Evolutionary conservation across 495 filamentous ascomycete species (phyloP), one percentile per base, ranked within the genome.

Genomic region (Ascobolus immersus): DNA sequence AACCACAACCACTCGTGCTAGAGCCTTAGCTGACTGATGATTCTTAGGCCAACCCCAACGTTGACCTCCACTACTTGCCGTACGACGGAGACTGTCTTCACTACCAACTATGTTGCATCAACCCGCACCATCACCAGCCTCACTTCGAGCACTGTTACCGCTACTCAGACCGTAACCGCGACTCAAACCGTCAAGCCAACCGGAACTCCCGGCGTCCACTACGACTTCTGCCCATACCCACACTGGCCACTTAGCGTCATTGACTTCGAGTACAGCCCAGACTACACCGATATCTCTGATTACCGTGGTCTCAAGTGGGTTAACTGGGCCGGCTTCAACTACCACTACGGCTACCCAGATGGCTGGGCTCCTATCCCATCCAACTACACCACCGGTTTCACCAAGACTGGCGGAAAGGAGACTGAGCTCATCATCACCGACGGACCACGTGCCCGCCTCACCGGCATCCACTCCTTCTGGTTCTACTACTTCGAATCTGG

Each of bases 311-410:
- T 39, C 5, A 27, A 34, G n/a, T 39, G 37, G 37, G 17, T 15
- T 6, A 6, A 13, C 20, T 34, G 21, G 6, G 17, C 20, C 9
- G 37, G 31, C 21, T 39, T 25, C 37, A 34, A 34, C 11, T 22
- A 17, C n/a, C 28, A 39, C 23, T 20, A 17, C 23, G 32, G 32
- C 19, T 28, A 34, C 23, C 31, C 31, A 2, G 22, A 32, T 8
- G 37, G 37, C n/a, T 39, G 37, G 37, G 15, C 22, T 15, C 37
- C 30, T 27, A 39, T 34, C 21, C 37, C 37, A 11, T 34, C 31
- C 21, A 39, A 39, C 31, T 34, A 26, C 23, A 39, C 37, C 5
- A 39, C 37, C 11, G 28, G 18, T 17, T 9, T 1, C 17, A 13
- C 28, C 4, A 15, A 17, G 4, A 10, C 11, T 2, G 9, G 28